These are phyloP conservation scores for peach (Prunus persica) DNA, from an alignment of 306 rosid genomes.

Conservation along the genomic window Prunus_persica_NCBIv2 NC_034012.1:23221501-23222000, in stretches of 20 bases:
- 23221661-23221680: not conserved
- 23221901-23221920: not conserved
- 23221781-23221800: not conserved
- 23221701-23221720: too few relatives aligned
- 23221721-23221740: not conserved
- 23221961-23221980: too few relatives aligned
- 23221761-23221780: not conserved
- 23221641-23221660: not conserved
- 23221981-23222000: too few relatives aligned
- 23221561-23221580: not conserved
- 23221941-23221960: too few relatives aligned
- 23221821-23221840: not conserved
- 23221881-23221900: not conserved
- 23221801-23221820: too few relatives aligned
- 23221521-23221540: constrained; percentile 55
- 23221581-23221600: not conserved
- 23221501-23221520: constrained; percentile 89
- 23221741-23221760: not conserved
- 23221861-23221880: not conserved
- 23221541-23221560: not conserved
- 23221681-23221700: not conserved
- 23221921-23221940: too few relatives aligned
- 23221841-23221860: not conserved
- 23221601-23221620: not conserved
- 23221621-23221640: not conserved